Percentiles rank a stretch among this genome's conserved stretches.
phyloP scores from a whole-genome alignment of 768 basidiomycete genomes.

The Suillus subluteus region DNA sequence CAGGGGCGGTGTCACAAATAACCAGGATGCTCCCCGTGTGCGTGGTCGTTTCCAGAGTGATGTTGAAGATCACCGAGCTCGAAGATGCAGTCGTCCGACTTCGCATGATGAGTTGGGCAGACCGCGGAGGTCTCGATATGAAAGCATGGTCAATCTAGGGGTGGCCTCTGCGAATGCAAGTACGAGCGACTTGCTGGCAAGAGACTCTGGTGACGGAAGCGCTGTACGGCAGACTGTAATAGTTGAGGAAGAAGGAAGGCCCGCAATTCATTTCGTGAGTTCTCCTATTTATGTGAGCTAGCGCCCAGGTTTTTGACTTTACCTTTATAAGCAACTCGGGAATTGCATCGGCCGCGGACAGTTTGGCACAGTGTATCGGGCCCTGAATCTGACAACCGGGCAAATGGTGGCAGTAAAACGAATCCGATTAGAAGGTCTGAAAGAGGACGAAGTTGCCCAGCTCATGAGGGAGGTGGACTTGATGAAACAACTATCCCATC shows the following conservation, averaged over 20 bases:
- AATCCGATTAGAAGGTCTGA: slow-evolving; percentile 86
- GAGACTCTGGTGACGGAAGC: slow-evolving; percentile 68
- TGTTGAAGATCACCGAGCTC: slow-evolving; percentile 56
- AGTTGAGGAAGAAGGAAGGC: slow-evolving; percentile 80
- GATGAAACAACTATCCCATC: slow-evolving; percentile 88
- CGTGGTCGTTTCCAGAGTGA: slow-evolving; percentile 75
- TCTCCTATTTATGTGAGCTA: slow-evolving; percentile 15
- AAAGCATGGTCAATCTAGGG: slow-evolving; percentile 71
- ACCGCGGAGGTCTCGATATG: slow-evolving; percentile 64
- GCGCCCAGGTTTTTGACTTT: slow-evolving; percentile 6
- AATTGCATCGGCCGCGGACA: slow-evolving; percentile 97
- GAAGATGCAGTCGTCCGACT: slow-evolving; percentile 60
- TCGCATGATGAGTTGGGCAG: slow-evolving; percentile 72
- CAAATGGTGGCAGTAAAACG: slow-evolving; percentile 99
- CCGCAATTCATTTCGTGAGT: slow-evolving; percentile 82
- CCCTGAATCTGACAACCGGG: slow-evolving; percentile 90
- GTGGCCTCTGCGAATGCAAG: slow-evolving; percentile 53
- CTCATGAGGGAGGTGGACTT: slow-evolving; percentile 95
- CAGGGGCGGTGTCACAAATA: slow-evolving; percentile 38
- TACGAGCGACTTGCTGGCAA: slow-evolving; percentile 65
- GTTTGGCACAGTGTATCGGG: slow-evolving; percentile 95
- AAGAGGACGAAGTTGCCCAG: slow-evolving; percentile 87
- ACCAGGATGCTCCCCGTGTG: slow-evolving; percentile 43
- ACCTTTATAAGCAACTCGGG: slow-evolving; percentile 79
- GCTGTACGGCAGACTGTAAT: slow-evolving; percentile 70